Evolutionary conservation across 164 flowering plant genomes (phyloP).

Genomic region (Akebia trifoliata): DNA sequence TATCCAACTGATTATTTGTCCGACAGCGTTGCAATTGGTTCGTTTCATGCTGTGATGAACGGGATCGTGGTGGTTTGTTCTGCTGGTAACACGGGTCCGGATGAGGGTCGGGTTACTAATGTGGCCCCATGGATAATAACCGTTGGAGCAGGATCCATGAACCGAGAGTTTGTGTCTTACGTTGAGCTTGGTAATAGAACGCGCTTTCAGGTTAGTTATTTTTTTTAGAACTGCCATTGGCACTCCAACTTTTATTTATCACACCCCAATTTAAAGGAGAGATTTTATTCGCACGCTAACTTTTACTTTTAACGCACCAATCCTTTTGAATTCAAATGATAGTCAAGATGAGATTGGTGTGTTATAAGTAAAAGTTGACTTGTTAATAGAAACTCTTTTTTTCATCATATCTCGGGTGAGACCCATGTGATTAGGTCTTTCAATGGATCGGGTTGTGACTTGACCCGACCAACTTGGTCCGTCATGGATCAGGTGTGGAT

Average conservation of each 20-base stretch:
- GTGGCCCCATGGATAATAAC: conserved; percentile 28
- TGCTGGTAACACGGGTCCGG: conserved; percentile 18
- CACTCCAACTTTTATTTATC: too few species aligned
- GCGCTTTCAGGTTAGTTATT: conserved; percentile 5
- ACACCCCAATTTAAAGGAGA: background rate
- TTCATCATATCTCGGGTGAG: background rate
- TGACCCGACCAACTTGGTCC: too few species aligned
- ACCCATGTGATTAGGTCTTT: background rate
- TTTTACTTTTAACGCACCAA: too few species aligned
- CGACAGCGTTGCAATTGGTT: too few species aligned
- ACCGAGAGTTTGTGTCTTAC: conserved; percentile 10
- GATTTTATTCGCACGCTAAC: background rate
- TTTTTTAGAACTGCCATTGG: background rate
- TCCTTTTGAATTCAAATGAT: too few species aligned
- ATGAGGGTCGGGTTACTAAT: background rate
- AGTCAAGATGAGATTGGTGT: too few species aligned
- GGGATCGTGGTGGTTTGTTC: conserved; percentile 22
- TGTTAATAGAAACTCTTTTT: too few species aligned
- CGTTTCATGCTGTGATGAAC: conserved; percentile 23
- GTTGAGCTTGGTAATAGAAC: conserved; percentile 16
- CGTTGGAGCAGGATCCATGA: conserved; percentile 19
- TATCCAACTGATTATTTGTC: background rate
- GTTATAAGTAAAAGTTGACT: too few species aligned
- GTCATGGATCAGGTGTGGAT: too few species aligned
- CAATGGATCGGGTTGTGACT: background rate